These are phyloP conservation scores for Carpinus fangiana DNA, from an alignment of 306 rosid genomes.

Conservation along the genomic window DNA sequence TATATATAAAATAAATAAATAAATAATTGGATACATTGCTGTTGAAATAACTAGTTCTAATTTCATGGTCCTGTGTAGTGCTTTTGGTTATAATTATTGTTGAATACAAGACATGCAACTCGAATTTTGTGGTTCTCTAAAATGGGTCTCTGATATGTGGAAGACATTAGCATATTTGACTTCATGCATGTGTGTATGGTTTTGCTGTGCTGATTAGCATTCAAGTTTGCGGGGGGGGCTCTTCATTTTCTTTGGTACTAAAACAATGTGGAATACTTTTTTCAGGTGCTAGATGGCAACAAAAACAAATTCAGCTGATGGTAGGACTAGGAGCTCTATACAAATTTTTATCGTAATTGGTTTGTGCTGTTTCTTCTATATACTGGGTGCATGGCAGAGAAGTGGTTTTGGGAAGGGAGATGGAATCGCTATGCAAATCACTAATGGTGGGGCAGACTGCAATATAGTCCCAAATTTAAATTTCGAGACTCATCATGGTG, in stretches of 20 bases:
- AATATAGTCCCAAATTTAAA: constrained; percentile 54
- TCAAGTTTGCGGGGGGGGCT: not conserved
- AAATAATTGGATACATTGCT: not conserved
- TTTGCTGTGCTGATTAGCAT: constrained; percentile 2
- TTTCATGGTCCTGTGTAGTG: not conserved
- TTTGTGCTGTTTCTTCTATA: constrained; percentile 85
- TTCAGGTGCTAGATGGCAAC: constrained; percentile 72
- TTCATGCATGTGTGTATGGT: constrained; percentile 3
- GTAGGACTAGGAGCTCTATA: constrained; percentile 81
- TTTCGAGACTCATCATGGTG: constrained; percentile 88
- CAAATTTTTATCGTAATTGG: constrained; percentile 86
- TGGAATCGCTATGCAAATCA: constrained; percentile 73
- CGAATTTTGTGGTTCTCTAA: constrained; percentile 2
- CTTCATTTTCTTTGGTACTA: constrained; percentile 8
- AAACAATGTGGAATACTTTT: constrained; percentile 1
- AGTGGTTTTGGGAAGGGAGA: constrained; percentile 98
- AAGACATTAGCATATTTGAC: not conserved
- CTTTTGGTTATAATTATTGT: constrained; percentile 10
- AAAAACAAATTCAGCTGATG: constrained; percentile 58
- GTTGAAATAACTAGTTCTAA: not conserved
- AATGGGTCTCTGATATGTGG: constrained; percentile 9
- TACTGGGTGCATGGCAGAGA: constrained; percentile 95
- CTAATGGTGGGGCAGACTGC: constrained; percentile 63
- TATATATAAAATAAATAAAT: too few species aligned
- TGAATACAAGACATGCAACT: constrained; percentile 3